Conservation (phyloP, 768 basidiomycete genomes). For the Dioszegia crocea region DNA sequence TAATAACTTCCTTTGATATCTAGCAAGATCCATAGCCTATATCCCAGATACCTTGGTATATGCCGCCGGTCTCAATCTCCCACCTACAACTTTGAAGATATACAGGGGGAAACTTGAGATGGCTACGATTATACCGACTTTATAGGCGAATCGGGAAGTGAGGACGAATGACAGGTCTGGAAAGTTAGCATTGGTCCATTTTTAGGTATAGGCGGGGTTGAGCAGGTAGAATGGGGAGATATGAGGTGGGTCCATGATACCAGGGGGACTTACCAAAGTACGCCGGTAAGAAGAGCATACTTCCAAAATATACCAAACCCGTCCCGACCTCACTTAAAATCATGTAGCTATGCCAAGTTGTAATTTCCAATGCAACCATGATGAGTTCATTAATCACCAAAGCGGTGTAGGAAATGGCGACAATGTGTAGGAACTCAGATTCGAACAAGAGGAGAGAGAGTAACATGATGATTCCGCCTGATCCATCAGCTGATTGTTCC, state of each 20-base stretch:
- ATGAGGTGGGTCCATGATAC: background rate
- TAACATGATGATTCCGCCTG: conserved; percentile 97
- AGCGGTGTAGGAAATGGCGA: conserved; percentile 95
- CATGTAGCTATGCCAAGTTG: conserved; percentile 98
- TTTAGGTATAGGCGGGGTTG: too few species aligned
- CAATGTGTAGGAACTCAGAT: conserved; percentile 94
- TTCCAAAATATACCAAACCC: conserved; percentile 77
- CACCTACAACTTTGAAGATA: conserved; percentile 79
- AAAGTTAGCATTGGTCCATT: background rate
- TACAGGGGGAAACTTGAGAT: conserved; percentile 89
- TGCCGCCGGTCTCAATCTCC: conserved; percentile 81
- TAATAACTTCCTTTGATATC: background rate
- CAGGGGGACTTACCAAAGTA: conserved; percentile 76
- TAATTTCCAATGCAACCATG: conserved; percentile 98
- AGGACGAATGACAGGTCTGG: conserved; percentile 89
- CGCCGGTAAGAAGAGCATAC: conserved; percentile 88
- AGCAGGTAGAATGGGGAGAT: too few species aligned
- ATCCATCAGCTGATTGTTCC: background rate
- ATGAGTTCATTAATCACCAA: conserved; percentile 93
- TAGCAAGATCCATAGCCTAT: conserved; percentile 8
- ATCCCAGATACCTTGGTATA: conserved; percentile 71
- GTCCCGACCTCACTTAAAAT: conserved; percentile 85
- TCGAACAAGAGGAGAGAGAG: conserved; percentile 94
- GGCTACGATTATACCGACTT: conserved; percentile 89
- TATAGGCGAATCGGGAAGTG: conserved; percentile 83